Evolutionary conservation across 192 early-diverging fungal genomes (phyloP).

Genomic region (Coemansia sp.): DNA sequence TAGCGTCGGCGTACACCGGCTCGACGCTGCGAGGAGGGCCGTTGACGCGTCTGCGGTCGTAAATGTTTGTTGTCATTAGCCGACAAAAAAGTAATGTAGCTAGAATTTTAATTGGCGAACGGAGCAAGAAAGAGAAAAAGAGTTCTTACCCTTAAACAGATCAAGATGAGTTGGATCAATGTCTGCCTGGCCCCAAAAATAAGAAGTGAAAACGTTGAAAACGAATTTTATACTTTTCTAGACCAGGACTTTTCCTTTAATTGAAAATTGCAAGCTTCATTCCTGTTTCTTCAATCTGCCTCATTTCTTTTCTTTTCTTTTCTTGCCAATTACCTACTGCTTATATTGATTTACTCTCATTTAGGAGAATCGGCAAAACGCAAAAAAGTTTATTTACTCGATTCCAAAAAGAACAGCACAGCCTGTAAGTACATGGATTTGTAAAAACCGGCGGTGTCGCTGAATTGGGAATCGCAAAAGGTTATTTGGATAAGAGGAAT

Average conservation of each 20-base stretch:
- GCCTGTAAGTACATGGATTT: constrained; percentile 11
- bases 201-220: no score
- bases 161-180: not conserved
- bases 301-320: not conserved
- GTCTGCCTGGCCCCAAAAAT: not conserved
- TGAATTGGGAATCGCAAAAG: no score
- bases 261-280: not conserved
- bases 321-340: constrained; percentile 1
- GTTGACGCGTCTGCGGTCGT: constrained; percentile 52
- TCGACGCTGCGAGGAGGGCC: constrained; percentile 54
- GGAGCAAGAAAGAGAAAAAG: not conserved
- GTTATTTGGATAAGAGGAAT: not conserved
- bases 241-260: not conserved
- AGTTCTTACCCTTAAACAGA: not conserved
- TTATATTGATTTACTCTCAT: not conserved
- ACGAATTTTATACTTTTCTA: not conserved
- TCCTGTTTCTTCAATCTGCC: constrained; percentile 12
- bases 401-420: constrained; percentile 2
- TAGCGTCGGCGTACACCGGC: constrained; percentile 6
- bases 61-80: constrained; percentile 37
- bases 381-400: not conserved
- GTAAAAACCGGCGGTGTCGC: not conserved
- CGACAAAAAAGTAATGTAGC: not conserved
- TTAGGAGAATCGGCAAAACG: not conserved
- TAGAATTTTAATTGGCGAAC: not conserved